Evolutionary conservation across 2,329 filamentous ascomycete genomes (phyloP).

Genomic region (Fusarium pseudonygamai): DNA sequence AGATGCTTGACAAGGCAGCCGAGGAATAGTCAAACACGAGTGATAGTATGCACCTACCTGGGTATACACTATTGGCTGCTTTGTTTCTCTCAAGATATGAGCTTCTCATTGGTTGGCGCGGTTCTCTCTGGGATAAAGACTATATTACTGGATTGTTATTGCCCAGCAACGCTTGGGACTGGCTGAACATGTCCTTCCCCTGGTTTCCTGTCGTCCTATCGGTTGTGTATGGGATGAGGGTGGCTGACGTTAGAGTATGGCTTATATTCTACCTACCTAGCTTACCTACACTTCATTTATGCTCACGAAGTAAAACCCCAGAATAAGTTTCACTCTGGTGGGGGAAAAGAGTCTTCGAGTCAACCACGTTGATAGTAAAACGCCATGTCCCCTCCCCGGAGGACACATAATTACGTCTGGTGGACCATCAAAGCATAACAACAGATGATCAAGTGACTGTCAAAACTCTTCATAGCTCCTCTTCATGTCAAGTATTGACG

Average conservation of each 20-base stretch:
- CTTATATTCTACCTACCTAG: neutral
- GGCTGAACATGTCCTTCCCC: neutral
- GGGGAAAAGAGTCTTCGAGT: neutral
- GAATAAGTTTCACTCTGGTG: neutral
- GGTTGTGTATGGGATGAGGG: neutral
- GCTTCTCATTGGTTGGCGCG: slow-evolving; percentile 12
- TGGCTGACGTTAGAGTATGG: neutral
- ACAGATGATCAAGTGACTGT: neutral
- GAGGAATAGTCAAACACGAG: slow-evolving; percentile 15
- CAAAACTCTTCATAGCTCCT: neutral
- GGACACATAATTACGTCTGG: neutral
- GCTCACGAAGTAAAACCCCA: neutral
- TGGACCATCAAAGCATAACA: neutral
- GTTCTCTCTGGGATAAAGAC: neutral
- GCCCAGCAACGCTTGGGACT: neutral
- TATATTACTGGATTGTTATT: neutral
- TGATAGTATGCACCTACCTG: neutral
- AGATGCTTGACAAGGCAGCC: slow-evolving; percentile 42
- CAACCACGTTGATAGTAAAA: neutral
- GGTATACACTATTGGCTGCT: neutral
- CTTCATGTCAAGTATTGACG: neutral
- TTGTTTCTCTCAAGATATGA: slow-evolving; percentile 1
- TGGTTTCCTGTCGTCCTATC: neutral
- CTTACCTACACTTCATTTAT: neutral
- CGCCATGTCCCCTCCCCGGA: neutral